Evolutionary conservation across 805 yeast genomes (phyloP).

Genomic region (Monosporozyma aerobia): DNA sequence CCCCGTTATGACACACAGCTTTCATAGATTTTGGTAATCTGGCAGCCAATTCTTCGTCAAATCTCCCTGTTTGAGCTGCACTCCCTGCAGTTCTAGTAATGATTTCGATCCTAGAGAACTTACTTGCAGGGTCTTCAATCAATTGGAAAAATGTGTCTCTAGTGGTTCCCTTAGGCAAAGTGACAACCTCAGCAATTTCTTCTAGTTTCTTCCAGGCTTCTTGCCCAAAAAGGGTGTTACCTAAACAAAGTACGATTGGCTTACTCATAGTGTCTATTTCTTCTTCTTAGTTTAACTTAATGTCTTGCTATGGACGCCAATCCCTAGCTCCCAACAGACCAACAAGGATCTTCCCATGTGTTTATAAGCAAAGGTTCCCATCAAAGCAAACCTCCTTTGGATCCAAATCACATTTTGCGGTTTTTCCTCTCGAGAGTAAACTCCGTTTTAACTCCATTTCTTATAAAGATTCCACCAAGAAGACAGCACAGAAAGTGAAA

Average conservation of each 20-base stretch:
- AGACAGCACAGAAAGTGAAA: not conserved
- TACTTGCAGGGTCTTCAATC: constrained; percentile 26
- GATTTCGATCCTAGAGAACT: constrained; percentile 27
- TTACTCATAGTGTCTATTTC: constrained; percentile 20
- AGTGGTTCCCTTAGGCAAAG: constrained; percentile 33
- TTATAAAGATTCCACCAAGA: not conserved
- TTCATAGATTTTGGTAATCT: constrained; percentile 47
- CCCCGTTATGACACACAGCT: constrained; percentile 55
- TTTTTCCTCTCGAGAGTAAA: not conserved
- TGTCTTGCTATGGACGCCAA: not conserved
- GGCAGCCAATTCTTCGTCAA: constrained; percentile 51
- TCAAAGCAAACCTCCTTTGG: not conserved
- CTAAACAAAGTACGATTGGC: constrained; percentile 60
- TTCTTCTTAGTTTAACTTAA: not conserved
- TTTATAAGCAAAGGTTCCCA: not conserved
- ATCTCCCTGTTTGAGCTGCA: constrained; percentile 46
- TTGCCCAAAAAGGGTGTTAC: constrained; percentile 49
- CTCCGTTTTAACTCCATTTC: not conserved
- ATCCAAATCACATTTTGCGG: not conserved
- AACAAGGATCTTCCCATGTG: not conserved
- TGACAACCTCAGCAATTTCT: constrained; percentile 40
- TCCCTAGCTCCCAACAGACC: too few species aligned
- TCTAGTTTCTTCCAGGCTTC: constrained; percentile 55
- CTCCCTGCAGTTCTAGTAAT: constrained; percentile 48
- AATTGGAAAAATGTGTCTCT: constrained; percentile 29